Percentiles rank a stretch among this genome's conserved stretches.
Conservation (phyloP, 1,284 basidiomycete genomes). For the Sporisorium iseilematis-ciliati region DNA sequence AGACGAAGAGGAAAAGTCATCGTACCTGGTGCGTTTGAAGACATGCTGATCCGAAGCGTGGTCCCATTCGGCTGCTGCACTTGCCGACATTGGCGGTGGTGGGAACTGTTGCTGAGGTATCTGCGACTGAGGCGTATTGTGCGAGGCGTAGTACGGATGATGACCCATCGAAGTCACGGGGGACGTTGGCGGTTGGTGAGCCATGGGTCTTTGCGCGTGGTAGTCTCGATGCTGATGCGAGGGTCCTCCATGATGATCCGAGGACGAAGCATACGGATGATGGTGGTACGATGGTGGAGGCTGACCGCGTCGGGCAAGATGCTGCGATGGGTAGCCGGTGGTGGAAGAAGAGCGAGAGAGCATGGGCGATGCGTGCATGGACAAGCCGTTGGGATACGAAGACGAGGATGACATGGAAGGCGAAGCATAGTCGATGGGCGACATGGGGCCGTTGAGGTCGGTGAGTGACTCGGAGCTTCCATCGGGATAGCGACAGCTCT, state of each 20-base stretch:
- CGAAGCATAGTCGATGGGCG: constrained; percentile 26
- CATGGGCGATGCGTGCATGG: constrained; percentile 34
- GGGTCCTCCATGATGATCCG: constrained; percentile 11
- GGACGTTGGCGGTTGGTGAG: constrained; percentile 15
- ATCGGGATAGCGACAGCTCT: constrained; percentile 48
- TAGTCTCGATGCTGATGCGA: constrained; percentile 28
- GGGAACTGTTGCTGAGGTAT: constrained; percentile 25
- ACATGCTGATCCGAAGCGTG: constrained; percentile 42
- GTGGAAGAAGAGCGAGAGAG: constrained; percentile 40
- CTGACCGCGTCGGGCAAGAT: constrained; percentile 16
- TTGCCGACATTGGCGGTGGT: constrained; percentile 31
- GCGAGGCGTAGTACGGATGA: constrained; percentile 14
- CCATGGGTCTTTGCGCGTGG: constrained; percentile 14
- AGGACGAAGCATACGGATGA: constrained; percentile 23
- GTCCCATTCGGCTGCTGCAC: constrained; percentile 45
- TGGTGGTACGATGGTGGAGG: constrained; percentile 30
- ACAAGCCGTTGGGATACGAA: constrained; percentile 27
- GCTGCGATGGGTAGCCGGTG: constrained; percentile 25
- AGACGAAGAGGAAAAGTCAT: constrained; percentile 26
- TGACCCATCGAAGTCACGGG: constrained; percentile 6
- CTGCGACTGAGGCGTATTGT: constrained; percentile 8
- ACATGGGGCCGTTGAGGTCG: constrained; percentile 14
- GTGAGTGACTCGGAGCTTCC: constrained; percentile 28
- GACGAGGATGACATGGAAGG: constrained; percentile 27
- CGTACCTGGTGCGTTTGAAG: constrained; percentile 39